Evolutionary conservation across 2,329 filamentous ascomycete species (phyloP), one percentile per base, ranked within the genome.

Genomic region (Trichoderma afroharzianum): DNA sequence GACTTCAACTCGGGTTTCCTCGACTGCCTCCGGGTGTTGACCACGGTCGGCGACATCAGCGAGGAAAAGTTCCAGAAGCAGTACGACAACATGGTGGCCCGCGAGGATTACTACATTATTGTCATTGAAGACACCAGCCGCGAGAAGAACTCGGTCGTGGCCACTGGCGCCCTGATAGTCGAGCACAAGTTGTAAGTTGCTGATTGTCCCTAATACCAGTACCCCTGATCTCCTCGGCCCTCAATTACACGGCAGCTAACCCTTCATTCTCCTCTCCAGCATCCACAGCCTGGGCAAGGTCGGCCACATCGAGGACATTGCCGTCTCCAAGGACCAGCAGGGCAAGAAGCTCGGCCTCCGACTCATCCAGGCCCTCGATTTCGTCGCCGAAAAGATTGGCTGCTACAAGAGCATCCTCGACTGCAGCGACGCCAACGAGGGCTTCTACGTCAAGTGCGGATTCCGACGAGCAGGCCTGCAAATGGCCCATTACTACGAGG

Each of bases 331-430:
- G 83, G 93, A 97, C 77, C 94, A 98, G 84, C 96, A 98, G 83
- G 96, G 96, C 76, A 98, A 98, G 89, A 98, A 97, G 84, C 87
- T 98, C 57, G 96, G 96, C 5, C 85, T 98, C 79, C 89, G 94
- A 76, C 92, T 98, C 76, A 98, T 98, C 78, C 93, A 98, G 84
- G 94, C 95, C 8, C 87, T 99, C 79, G 95, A 98, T 82, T 92
- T 88, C 80, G 91, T 98, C 72, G 94, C 95, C 70, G 90, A 93
- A 80, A 89, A 94, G 80, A 91, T 96, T 71, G 96, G 95, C 70
- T 98, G 95, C 83, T 98, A 98, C 84, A 98, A 96, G 91, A 94
- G 91, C 75, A 98, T 99, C 76, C 88, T 98, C 75, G 95, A 98
- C 82, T 99, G 96, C 85, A 97, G 93, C 75, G 95, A 98, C 82